Evolutionary conservation across 2,329 filamentous ascomycete species (phyloP).

Genomic region (Cladobotryum mycophilum): DNA sequence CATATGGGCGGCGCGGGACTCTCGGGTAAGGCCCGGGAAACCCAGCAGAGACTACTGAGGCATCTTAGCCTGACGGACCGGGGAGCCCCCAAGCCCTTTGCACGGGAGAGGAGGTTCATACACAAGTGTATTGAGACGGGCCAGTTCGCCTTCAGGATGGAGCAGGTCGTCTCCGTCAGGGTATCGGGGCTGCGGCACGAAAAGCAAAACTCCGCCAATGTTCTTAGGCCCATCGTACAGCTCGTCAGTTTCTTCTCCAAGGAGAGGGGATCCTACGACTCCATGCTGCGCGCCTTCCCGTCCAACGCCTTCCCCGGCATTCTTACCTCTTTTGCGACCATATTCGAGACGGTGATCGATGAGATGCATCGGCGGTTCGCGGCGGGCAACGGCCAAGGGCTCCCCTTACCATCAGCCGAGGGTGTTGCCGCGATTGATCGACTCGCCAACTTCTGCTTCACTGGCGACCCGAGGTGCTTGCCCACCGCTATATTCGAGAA

Average conservation of each 20-base stretch:
- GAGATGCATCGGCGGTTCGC: not conserved
- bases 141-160: not conserved
- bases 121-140: not conserved
- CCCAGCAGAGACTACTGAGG: not conserved
- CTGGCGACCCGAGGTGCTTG: too few species aligned
- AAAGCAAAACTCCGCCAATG: not conserved
- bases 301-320: not conserved
- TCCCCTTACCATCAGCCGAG: too few species aligned
- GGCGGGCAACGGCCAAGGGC: too few species aligned
- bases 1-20: not conserved
- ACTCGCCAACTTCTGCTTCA: too few species aligned
- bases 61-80: not conserved
- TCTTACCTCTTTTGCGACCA: not conserved
- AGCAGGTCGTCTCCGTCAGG: not conserved
- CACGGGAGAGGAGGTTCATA: not conserved
- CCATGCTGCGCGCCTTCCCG: not conserved
- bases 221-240: not conserved
- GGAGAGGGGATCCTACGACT: not conserved
- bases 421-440: too few species aligned
- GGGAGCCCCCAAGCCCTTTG: not conserved
- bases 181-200: not conserved
- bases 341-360: not conserved
- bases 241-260: not conserved
- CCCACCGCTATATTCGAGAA: too few species aligned
- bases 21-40: not conserved